These are phyloP conservation scores for Russula brevipes DNA, from an alignment of 768 basidiomycete genomes.

Conservation along the genomic window DNA sequence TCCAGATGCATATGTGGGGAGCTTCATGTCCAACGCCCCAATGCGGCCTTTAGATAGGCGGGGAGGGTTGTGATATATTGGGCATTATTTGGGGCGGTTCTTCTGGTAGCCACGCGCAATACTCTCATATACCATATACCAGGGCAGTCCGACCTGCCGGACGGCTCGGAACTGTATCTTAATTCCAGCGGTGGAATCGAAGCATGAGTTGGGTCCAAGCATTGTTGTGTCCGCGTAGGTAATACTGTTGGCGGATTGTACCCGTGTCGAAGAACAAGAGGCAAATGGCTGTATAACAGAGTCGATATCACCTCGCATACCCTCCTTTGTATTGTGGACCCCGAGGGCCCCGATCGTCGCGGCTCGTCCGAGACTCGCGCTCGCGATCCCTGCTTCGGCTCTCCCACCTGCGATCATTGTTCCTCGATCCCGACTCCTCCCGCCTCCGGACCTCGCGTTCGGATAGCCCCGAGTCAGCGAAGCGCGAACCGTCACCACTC, in stretches of 20 bases:
- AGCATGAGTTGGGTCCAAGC: not conserved
- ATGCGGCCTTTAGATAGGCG: not conserved
- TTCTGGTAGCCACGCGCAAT: too few species aligned
- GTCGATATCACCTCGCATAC: constrained; percentile 28
- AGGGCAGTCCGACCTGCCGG: not conserved
- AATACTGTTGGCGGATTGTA: too few species aligned
- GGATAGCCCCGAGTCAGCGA: not conserved
- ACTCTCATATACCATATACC: not conserved
- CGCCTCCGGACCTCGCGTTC: constrained; percentile 1
- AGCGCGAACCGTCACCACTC: not conserved
- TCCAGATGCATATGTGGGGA: constrained; percentile 19
- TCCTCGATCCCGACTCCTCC: constrained; percentile 18
- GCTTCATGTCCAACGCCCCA: constrained; percentile 4
- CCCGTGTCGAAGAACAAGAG: not conserved
- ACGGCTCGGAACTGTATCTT: not conserved
- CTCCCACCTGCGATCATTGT: constrained; percentile 15
- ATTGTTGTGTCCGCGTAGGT: not conserved
- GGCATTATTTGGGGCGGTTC: not conserved
- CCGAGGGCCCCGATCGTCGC: constrained; percentile 24
- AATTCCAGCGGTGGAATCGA: not conserved
- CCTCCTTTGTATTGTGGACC: constrained; percentile 34
- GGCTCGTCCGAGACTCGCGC: constrained; percentile 6
- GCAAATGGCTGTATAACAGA: not conserved
- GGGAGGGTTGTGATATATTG: not conserved
- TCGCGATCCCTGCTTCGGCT: constrained; percentile 18